phyloP scores from a whole-genome alignment of 768 basidiomycete genomes.

The Pleurotus pulmonarius region DNA sequence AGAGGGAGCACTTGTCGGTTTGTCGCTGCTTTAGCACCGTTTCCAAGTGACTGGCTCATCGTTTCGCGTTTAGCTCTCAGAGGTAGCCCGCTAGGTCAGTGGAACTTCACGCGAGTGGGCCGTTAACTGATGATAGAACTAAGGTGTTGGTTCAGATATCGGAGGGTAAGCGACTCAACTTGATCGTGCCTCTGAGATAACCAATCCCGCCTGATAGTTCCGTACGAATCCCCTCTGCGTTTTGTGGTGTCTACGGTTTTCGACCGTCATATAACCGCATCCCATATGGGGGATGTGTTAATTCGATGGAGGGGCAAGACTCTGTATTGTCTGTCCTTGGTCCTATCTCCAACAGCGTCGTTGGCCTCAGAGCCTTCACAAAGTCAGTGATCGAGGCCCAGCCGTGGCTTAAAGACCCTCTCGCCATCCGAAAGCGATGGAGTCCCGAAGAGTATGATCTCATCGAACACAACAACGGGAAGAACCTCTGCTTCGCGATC shows the following conservation, averaged over 20 bases:
- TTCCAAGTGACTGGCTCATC: not conserved
- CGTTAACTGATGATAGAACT: constrained; percentile 31
- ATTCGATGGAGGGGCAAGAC: constrained; percentile 69
- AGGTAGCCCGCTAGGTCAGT: constrained; percentile 39
- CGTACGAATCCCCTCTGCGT: constrained; percentile 63
- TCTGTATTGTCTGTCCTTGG: constrained; percentile 71
- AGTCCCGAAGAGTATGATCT: constrained; percentile 54
- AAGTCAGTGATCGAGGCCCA: constrained; percentile 53
- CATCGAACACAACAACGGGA: constrained; percentile 53
- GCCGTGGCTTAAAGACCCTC: constrained; percentile 69
- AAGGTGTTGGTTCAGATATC: constrained; percentile 76
- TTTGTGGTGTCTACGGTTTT: constrained; percentile 69
- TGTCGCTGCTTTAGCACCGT: constrained; percentile 8
- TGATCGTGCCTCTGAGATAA: not conserved
- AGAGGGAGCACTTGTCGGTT: constrained; percentile 73
- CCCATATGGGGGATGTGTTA: constrained; percentile 65
- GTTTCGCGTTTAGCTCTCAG: constrained; percentile 28
- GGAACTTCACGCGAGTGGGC: not conserved
- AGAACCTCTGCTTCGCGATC: constrained; percentile 51
- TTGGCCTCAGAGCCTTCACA: constrained; percentile 63
- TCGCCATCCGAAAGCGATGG: constrained; percentile 57
- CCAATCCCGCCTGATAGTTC: constrained; percentile 38
- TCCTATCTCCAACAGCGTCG: constrained; percentile 57
- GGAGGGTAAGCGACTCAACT: constrained; percentile 49
- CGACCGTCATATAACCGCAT: constrained; percentile 67